Base-by-base conservation (phyloP, 202 grass and related monocot genomes). In the Bolboschoenoplectus hybrid region DNA sequence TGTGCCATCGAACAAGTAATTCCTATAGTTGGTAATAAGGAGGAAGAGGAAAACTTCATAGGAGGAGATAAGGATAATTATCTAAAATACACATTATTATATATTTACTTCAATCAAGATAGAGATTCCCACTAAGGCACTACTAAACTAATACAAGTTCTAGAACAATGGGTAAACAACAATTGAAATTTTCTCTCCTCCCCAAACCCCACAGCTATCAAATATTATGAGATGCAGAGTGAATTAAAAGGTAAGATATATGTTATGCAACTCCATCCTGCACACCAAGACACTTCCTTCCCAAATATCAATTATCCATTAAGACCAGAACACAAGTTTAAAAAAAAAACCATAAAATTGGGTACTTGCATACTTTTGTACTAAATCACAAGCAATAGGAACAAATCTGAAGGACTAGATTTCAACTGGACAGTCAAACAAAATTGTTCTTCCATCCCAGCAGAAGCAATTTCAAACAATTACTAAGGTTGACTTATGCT, bases 191-290 rank as follows among this genome's bases (percentile, higher is more conserved):
- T 34, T 14, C 63, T 69, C 2, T 8, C 7, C 44, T 51, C 7
- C 7, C 44, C 17, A 74, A 4, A 3, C n/a, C n/a, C 70, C 9
- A 49, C 13, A 45, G 2, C 41, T 20, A 72, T 9, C 40, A 71
- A 49, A 20, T 74, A 72, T 11, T 47, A 49, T 73, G 69, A 73
- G 69, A 73, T 73, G 7, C 69, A 73, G 44, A 73, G 1, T 20
- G 7, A 49, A 32, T 20, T 49, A 26, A 32, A 49, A 38, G 3
- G 34, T 63, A 32, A 7, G 7, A 34, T 11, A 49, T 6, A 76
- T 34, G 72, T 3, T 36, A 75, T 51, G 47, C 20, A 51, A 36
- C 47, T 76, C 49, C 49, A 76, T 50, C 45, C 19, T 75, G 46
- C 9, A 74, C 3, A 74, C 3, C 17, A 73, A 73, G 17, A 74